A percentile compares a stretch with the other conserved stretches of the same genome.
Evolutionary conservation across 345 rosid genomes (phyloP).

Genomic region (Eucalyptus rudis): DNA sequence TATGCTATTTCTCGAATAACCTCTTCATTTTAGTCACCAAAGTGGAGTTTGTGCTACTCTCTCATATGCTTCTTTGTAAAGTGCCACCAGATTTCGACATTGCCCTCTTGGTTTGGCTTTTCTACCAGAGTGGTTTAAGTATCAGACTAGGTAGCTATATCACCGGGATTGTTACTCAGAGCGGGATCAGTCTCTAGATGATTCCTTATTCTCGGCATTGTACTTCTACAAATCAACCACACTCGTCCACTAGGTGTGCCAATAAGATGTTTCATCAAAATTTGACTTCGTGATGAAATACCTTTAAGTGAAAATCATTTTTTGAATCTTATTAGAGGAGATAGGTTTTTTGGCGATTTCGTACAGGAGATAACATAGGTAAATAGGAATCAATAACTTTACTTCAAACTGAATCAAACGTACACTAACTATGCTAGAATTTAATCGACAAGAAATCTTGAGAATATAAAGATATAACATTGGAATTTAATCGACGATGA

Average conservation of each 20-base stretch:
- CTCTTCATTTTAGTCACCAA: neutral
- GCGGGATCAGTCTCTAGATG: neutral
- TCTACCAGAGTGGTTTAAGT: neutral
- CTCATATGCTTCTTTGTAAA: neutral
- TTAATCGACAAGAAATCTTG: neutral
- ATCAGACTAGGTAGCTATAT: neutral
- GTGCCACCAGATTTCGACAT: neutral
- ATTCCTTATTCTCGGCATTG: neutral
- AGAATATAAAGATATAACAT: neutral
- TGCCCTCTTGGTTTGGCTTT: neutral
- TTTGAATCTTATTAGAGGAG: neutral
- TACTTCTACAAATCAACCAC: neutral
- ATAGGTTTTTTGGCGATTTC: neutral
- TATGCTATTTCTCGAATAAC: neutral
- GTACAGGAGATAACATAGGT: neutral
- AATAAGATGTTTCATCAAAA: no score
- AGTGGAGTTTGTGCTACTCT: neutral
- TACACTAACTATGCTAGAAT: neutral
- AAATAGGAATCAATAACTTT: no score
- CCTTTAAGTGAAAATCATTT: neutral
- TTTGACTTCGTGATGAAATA: neutral
- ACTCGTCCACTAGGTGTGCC: neutral
- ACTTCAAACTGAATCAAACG: neutral
- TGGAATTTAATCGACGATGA: no score
- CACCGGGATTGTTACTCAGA: neutral